These are phyloP conservation scores for Butyriboletus loyo DNA, from an alignment of 768 basidiomycete species.

Conservation along the genomic window DNA sequence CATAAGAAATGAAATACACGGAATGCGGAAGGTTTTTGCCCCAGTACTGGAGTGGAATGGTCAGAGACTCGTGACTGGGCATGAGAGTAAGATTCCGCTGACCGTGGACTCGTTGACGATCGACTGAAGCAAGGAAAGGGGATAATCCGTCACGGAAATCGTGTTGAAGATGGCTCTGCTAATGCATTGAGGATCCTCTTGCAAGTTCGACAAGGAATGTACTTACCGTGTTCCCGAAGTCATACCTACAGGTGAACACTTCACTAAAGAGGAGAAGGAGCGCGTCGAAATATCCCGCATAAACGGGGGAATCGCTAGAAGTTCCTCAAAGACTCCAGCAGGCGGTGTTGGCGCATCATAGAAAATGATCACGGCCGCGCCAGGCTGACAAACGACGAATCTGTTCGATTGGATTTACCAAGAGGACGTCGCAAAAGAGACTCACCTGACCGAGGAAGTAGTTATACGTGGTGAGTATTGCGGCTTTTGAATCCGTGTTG, in stretches of 20 bases:
- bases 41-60: constrained; percentile 14
- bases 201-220: neutral
- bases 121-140: constrained; percentile 14
- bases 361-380: constrained; percentile 41
- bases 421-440: too few relatives aligned
- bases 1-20: constrained; percentile 9
- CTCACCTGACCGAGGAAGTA: constrained; percentile 1
- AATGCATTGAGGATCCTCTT: neutral
- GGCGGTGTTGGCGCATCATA: constrained; percentile 59
- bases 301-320: constrained; percentile 21
- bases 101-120: constrained; percentile 17
- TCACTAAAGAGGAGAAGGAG: constrained; percentile 15
- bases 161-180: constrained; percentile 8
- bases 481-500: constrained; percentile 29
- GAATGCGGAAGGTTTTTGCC: neutral
- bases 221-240: constrained; percentile 4
- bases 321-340: constrained; percentile 21
- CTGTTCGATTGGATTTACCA: neutral
- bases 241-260: neutral
- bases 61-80: neutral
- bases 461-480: constrained; percentile 45
- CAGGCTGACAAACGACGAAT: neutral
- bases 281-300: constrained; percentile 4
- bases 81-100: neutral
- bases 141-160: constrained; percentile 7